Percentiles rank a stretch among this genome's conserved stretches.
phyloP scores from a whole-genome alignment of 495 filamentous ascomycete species.

The Friedmanniomyces endolithicus region DNA sequence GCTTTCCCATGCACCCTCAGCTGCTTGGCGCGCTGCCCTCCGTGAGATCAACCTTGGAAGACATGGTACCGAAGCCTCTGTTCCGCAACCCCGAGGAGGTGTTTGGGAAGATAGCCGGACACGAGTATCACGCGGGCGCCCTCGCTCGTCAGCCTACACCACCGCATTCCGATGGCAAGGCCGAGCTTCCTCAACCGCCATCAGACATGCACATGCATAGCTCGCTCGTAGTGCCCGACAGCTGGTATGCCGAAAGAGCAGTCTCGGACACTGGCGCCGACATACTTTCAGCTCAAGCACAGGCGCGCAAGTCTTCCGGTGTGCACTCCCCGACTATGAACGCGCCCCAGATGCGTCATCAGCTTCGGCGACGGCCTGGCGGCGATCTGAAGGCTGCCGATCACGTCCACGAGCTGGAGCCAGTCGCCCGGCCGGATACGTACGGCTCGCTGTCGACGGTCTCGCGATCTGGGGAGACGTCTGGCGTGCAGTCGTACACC shows the following conservation, averaged over 20 bases:
- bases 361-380: slow-evolving; percentile 75
- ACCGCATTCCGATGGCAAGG: neutral
- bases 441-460: slow-evolving; percentile 58
- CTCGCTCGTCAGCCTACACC: neutral
- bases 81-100: slow-evolving; percentile 11
- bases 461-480: slow-evolving; percentile 55
- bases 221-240: neutral
- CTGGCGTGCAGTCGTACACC: slow-evolving; percentile 35
- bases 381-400: slow-evolving; percentile 73
- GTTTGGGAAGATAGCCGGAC: neutral
- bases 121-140: neutral
- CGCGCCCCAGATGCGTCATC: slow-evolving; percentile 32
- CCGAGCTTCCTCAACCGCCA: neutral
- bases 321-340: slow-evolving; percentile 7
- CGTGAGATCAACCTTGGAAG: slow-evolving; percentile 7
- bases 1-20: slow-evolving; percentile 25
- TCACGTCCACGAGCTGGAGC: slow-evolving; percentile 58
- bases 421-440: slow-evolving; percentile 51
- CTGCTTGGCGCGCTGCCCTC: slow-evolving; percentile 23
- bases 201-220: slow-evolving; percentile 9
- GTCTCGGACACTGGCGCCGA: neutral
- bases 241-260: neutral
- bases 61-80: neutral
- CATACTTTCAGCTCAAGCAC: neutral
- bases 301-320: slow-evolving; percentile 12